Evolutionary conservation across 176 grass and related monocot species (phyloP), one percentile per base, ranked within the genome.

Genomic region (Oryza glumipatula): DNA sequence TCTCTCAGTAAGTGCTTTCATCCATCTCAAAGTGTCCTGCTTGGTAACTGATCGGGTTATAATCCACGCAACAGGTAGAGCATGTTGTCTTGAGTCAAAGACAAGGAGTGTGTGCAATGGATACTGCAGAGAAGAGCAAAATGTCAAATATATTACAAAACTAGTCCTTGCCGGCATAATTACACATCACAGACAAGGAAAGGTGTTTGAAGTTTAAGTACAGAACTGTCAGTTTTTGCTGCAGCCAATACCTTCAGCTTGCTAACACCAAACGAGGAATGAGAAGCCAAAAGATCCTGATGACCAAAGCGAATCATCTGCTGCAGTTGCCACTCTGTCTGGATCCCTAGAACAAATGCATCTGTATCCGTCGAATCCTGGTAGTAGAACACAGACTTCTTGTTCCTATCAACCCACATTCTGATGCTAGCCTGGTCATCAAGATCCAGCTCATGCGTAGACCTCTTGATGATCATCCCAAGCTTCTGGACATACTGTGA

Each of bases 401-500:
- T 97, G 67, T 97, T 97, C 51, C 88, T 94, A 52, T 97, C 92
- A 19, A 94, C 92, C 94, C 92, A 97, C 85, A 97, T 97, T 54
- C 78, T 91, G 80, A 97, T 92, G 84, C 92, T 94, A 65, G 92
- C 92, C 82, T 83, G 92, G 75, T 92, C 94, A 80, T 97, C 89
- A 26, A 97, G 60, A 90, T 97, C 94, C 74, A 97, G 65, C 83
- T 97, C 92, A 85, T 94, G 94, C 11, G 94, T 97, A 28, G 94
- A 97, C 45, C 94, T 92, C 83, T 94, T 97, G 79, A 97, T 97
- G 76, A 97, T 97, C 94, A 94, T 97, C 67, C 92, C 94, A 77
- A 97, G 83, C 88, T 97, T 97, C 66, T 97, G 94, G 23, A 97
- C 94, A 87, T 97, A 97, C 78, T 94, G 94, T 0, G 94, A 92